Base-by-base conservation (phyloP, 1,284 basidiomycete genomes). In the Ustilago vetiveriae region DNA sequence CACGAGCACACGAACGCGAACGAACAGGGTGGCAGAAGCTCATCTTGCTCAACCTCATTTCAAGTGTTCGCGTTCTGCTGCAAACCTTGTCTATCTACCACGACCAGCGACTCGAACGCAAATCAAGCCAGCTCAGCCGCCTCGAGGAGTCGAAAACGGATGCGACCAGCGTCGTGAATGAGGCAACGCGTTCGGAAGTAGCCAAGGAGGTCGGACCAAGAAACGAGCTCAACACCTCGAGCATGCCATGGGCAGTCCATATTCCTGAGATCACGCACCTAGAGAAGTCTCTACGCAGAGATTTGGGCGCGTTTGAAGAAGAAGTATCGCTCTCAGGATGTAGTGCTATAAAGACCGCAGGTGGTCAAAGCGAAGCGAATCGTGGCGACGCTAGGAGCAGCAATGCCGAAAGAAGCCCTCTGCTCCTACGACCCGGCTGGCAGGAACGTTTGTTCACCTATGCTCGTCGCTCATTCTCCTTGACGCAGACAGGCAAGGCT, bases 11-110 rank as follows among this genome's bases (percentile, higher is more conserved):
- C 33, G 64, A 73, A 13, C 40, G 35, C 8, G 63, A 75, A 39
- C 36, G 74, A 0, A 44, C 17, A 6, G 52, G 63, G 0, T 76
- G 74, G 74, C 19, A 16, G 1, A 43, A 33, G n/a, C 59, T 76
- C 17, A 56, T 76, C 1, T 17, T 71, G 24, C 52, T 76, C n/a
- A 76, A 76, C 23, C 30, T 75, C 16, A 57, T 51, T 7, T 17
- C 33, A 3, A 64, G 72, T n/a, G 53, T 59, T 0, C 24, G 67
- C 16, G 43, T 45, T 7, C 13, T 76, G 39, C 21, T 76, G 14
- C 41, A 73, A 46, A 57, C 50, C 2, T 10, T 70, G 24, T 30
- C 36, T n/a, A 10, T 51, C 16, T 58, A 50, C 33, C 39, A 44
- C 14, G 44, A 41, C 3, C 51, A 55, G 35, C 21, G 56, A 11